Conservation (phyloP, 2,329 filamentous ascomycete genomes). For the Stylonectria norvegica region DNA sequence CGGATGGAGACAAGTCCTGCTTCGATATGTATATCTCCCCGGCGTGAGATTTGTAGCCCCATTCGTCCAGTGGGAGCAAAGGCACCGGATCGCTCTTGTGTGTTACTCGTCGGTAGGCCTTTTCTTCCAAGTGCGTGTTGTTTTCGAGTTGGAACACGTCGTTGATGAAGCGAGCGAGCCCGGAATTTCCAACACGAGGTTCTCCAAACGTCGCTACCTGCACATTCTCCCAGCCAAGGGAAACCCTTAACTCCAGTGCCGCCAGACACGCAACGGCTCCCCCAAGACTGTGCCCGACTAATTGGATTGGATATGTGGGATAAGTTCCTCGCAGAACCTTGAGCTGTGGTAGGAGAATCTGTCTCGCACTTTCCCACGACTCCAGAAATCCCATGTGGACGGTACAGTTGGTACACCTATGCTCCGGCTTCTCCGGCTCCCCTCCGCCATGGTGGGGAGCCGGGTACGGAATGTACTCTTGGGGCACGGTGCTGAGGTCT, state of each 20-base stretch:
- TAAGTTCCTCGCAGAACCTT: conserved; percentile 56
- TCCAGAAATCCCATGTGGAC: conserved; percentile 88
- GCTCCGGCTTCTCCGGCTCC: conserved; percentile 36
- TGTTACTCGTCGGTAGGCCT: conserved; percentile 72
- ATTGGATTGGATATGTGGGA: conserved; percentile 68
- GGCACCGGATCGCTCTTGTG: conserved; percentile 87
- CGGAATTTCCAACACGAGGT: conserved; percentile 62
- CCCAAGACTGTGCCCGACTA: conserved; percentile 89
- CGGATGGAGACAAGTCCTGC: conserved; percentile 61
- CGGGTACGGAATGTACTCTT: conserved; percentile 87
- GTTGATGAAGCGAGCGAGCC: conserved; percentile 55
- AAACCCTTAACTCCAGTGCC: conserved; percentile 70
- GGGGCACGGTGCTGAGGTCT: conserved; percentile 84
- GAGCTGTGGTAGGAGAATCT: conserved; percentile 65
- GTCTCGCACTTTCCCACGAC: conserved; percentile 76
- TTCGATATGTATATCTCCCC: conserved; percentile 87
- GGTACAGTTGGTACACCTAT: conserved; percentile 78
- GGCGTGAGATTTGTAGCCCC: conserved; percentile 81
- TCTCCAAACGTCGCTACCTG: conserved; percentile 90
- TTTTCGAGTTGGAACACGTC: conserved; percentile 45
- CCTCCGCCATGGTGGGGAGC: conserved; percentile 45
- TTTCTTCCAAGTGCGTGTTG: conserved; percentile 30
- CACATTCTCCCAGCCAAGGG: conserved; percentile 71
- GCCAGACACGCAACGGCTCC: conserved; percentile 89
- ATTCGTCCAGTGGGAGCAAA: conserved; percentile 77